A percentile compares a stretch with the other conserved stretches of the same genome.
phyloP scores from a whole-genome alignment of 2,329 filamentous ascomycete genomes.

The Diaporthe vexans region DNA sequence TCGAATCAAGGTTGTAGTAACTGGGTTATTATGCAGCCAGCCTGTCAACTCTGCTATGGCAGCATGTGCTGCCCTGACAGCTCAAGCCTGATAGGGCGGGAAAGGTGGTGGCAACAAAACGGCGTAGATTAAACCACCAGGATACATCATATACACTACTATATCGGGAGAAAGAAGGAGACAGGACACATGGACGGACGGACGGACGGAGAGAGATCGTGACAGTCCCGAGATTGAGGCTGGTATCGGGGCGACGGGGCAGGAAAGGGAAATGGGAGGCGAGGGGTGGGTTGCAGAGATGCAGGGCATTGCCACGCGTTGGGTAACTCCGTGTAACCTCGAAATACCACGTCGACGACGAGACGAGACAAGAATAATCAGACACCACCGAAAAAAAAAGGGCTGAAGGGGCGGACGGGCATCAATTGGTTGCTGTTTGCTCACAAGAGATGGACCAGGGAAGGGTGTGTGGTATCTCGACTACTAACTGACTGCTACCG shows the following conservation, averaged over 20 bases:
- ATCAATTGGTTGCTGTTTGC: conserved; percentile 10
- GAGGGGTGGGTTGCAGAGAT: neutral
- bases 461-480: neutral
- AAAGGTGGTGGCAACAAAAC: neutral
- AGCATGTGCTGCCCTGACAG: neutral
- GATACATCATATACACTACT: neutral
- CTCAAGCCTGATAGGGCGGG: conserved; percentile 5
- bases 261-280: neutral
- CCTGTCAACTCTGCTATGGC: too few relatives aligned
- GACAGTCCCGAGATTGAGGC: conserved; percentile 26
- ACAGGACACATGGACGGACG: neutral
- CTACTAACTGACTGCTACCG: neutral
- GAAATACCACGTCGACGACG: conserved; percentile 1
- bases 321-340: conserved; percentile 2
- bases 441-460: neutral
- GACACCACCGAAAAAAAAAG: neutral
- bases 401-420: neutral
- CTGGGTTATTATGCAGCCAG: too few relatives aligned
- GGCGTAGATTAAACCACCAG: neutral
- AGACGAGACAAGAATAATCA: neutral
- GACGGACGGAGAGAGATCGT: conserved; percentile 1
- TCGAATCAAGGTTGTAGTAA: neutral
- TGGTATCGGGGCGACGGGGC: neutral
- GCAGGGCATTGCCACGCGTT: conserved; percentile 20
- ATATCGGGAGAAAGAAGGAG: neutral